phyloP scores from a whole-genome alignment of 1,284 basidiomycete genomes.

The Exobasidium cylindrosporum region DNA sequence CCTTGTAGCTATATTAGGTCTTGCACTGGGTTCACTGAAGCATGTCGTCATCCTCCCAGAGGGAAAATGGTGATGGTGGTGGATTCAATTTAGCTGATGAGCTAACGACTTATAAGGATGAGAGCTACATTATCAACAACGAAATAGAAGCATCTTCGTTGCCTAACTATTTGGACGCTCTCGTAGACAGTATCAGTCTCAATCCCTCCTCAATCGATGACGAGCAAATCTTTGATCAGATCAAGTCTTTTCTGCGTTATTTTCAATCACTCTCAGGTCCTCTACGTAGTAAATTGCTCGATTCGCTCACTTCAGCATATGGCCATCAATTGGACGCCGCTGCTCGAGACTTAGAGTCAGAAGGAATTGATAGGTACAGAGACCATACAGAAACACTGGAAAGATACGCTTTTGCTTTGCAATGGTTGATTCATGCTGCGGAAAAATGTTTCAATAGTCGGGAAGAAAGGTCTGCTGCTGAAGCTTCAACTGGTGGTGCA shows the following conservation, averaged over 20 bases:
- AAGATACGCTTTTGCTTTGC: constrained; percentile 48
- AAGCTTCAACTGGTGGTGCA: constrained; percentile 16
- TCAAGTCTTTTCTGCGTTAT: constrained; percentile 48
- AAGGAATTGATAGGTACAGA: constrained; percentile 31
- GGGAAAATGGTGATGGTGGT: not conserved
- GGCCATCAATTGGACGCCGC: constrained; percentile 36
- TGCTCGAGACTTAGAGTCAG: constrained; percentile 28
- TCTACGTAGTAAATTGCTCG: constrained; percentile 43
- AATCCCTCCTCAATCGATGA: constrained; percentile 9
- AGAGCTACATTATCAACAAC: constrained; percentile 8
- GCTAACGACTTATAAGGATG: not conserved
- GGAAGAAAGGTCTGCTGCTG: constrained; percentile 21
- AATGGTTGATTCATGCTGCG: constrained; percentile 46
- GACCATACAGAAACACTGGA: constrained; percentile 41
- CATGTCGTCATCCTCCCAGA: constrained; percentile 5
- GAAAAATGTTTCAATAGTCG: constrained; percentile 35
- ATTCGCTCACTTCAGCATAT: constrained; percentile 41
- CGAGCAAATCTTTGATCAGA: constrained; percentile 13
- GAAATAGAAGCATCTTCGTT: constrained; percentile 1
- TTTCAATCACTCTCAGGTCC: constrained; percentile 31
- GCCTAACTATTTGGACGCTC: constrained; percentile 1
- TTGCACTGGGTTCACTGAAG: too few species aligned
- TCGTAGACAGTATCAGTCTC: constrained; percentile 7
- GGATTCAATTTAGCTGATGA: constrained; percentile 8
- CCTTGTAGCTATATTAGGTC: too few species aligned